These are phyloP conservation scores for Neopestalotiopsis rosae DNA, from an alignment of 2,329 filamentous ascomycete species.

Conservation along the genomic window DNA sequence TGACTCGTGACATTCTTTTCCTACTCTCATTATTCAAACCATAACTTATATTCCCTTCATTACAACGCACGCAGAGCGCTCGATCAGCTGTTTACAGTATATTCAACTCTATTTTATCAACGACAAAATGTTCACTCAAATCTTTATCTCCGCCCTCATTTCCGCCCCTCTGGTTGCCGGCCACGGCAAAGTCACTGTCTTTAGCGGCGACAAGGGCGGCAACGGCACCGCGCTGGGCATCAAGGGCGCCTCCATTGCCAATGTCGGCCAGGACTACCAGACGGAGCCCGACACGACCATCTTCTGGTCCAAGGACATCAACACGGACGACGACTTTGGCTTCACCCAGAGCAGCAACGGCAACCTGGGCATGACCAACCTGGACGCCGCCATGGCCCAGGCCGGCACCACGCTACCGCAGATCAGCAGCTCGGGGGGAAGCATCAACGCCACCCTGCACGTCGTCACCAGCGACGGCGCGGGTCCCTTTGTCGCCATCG, in stretches of 20 bases:
- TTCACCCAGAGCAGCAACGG: slow-evolving; percentile 39
- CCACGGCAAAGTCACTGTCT: slow-evolving; percentile 37
- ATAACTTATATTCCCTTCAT: background rate
- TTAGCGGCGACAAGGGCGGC: slow-evolving; percentile 42
- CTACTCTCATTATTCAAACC: background rate
- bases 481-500: slow-evolving; percentile 42
- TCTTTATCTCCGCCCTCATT: slow-evolving; percentile 5
- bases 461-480: slow-evolving; percentile 48
- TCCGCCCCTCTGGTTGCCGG: slow-evolving; percentile 33
- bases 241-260: slow-evolving; percentile 17
- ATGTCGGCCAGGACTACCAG: slow-evolving; percentile 33
- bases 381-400: slow-evolving; percentile 39
- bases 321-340: slow-evolving; percentile 33
- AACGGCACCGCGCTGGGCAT: slow-evolving; percentile 50
- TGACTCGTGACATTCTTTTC: slow-evolving; percentile 11
- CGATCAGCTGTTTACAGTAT: slow-evolving; percentile 26
- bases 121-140: slow-evolving; percentile 3
- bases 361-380: slow-evolving; percentile 42
- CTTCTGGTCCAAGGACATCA: slow-evolving; percentile 35
- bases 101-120: slow-evolving; percentile 24
- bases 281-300: slow-evolving; percentile 20
- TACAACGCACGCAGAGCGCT: background rate
- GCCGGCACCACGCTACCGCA: slow-evolving; percentile 46
- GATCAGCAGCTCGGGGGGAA: slow-evolving; percentile 39
- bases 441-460: slow-evolving; percentile 42